These are phyloP conservation scores for Goffeauzyma gilvescens DNA, from an alignment of 768 basidiomycete genomes.

Conservation along the genomic window DNA sequence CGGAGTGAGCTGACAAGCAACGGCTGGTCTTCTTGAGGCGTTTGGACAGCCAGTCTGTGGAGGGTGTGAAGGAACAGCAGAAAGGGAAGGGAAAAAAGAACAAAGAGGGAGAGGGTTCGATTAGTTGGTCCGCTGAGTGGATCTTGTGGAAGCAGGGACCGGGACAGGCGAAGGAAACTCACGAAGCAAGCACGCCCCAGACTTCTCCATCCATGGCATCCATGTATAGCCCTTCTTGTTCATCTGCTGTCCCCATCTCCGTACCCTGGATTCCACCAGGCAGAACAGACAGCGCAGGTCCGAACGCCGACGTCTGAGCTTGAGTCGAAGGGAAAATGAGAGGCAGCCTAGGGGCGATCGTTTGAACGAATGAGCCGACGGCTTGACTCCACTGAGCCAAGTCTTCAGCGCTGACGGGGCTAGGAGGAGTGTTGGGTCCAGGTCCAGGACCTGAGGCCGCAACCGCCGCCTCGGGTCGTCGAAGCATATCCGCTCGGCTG, in stretches of 20 bases:
- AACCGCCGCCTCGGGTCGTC: too few species aligned
- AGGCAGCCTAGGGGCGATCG: slow-evolving; percentile 56
- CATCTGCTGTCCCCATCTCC: slow-evolving; percentile 13
- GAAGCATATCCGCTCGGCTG: slow-evolving; percentile 80
- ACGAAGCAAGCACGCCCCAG: slow-evolving; percentile 30
- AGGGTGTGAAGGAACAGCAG: too few species aligned
- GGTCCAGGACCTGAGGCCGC: too few species aligned
- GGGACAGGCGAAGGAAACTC: slow-evolving; percentile 31
- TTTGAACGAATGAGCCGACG: slow-evolving; percentile 70
- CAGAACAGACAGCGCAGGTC: slow-evolving; percentile 33
- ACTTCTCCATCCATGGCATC: slow-evolving; percentile 29
- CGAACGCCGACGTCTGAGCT: slow-evolving; percentile 34
- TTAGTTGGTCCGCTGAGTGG: slow-evolving; percentile 49
- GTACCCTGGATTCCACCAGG: slow-evolving; percentile 12
- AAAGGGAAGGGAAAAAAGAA: neutral
- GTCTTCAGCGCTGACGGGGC: slow-evolving; percentile 37
- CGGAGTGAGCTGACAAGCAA: slow-evolving; percentile 63
- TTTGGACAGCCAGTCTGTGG: slow-evolving; percentile 51
- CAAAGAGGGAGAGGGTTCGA: slow-evolving; percentile 23
- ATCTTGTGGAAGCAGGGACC: slow-evolving; percentile 52
- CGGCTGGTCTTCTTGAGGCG: slow-evolving; percentile 70
- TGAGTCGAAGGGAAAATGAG: slow-evolving; percentile 72
- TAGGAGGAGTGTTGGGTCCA: slow-evolving; percentile 42
- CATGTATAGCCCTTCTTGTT: slow-evolving; percentile 28
- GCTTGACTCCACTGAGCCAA: slow-evolving; percentile 49